phyloP scores from a whole-genome alignment of 2,329 filamentous ascomycete species.

The Thielaviopsis populi region DNA sequence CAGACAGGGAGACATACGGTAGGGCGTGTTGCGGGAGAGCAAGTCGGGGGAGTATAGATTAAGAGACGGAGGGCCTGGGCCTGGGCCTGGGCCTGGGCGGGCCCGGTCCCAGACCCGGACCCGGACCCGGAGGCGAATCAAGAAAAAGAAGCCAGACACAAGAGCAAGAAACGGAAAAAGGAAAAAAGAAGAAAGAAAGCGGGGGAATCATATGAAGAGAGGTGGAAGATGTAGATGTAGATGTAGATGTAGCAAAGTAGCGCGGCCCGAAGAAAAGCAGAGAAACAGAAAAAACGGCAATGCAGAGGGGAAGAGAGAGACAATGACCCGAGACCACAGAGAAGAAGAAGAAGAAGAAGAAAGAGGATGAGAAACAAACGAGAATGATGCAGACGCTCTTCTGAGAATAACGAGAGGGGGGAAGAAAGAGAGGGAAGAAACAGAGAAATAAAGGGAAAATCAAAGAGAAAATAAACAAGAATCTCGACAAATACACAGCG shows the following conservation, averaged over 20 bases:
- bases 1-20: not conserved
- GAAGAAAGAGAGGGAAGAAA: not conserved
- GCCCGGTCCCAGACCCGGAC: too few species aligned
- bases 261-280: constrained; percentile 8
- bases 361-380: not conserved
- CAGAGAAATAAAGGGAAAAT: not conserved
- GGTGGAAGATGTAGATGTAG: constrained; percentile 2
- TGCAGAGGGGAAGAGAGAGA: not conserved
- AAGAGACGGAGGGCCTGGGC: not conserved
- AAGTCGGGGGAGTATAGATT: not conserved
- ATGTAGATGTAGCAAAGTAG: not conserved
- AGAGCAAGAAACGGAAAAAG: constrained; percentile 6
- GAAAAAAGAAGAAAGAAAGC: constrained; percentile 11
- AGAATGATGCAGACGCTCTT: too few species aligned
- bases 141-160: not conserved
- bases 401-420: not conserved
- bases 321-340: too few species aligned
- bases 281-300: not conserved
- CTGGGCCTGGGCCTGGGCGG: not conserved
- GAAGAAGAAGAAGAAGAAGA: not conserved
- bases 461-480: not conserved
- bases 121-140: too few species aligned
- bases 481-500: too few species aligned
- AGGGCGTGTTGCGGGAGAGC: too few species aligned
- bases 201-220: constrained; percentile 6